These are phyloP conservation scores for Fistulifera solaris DNA, from an alignment of 108 stramenopile species.

Conservation along the genomic window DNA sequence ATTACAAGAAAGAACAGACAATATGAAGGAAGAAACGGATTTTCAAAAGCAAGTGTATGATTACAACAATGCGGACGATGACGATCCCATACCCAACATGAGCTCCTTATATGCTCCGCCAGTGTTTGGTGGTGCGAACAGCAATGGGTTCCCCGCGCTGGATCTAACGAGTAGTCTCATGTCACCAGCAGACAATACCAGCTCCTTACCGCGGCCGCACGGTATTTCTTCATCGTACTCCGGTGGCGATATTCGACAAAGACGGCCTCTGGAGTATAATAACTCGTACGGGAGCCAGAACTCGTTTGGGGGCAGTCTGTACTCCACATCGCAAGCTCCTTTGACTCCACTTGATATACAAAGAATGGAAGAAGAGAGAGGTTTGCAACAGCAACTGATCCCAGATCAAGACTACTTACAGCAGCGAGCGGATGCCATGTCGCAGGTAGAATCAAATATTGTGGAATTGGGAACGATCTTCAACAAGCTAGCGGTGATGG, in stretches of 20 bases:
- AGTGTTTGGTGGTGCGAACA: conserved; percentile 34
- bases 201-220: conserved; percentile 52
- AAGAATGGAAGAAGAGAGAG: conserved; percentile 73
- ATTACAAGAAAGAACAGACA: conserved; percentile 67
- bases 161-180: conserved; percentile 80
- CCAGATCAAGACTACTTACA: conserved; percentile 79
- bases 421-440: conserved; percentile 81
- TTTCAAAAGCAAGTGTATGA: conserved; percentile 57
- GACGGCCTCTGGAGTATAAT: not conserved
- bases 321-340: conserved; percentile 13
- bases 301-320: conserved; percentile 3
- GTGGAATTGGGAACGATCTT: conserved; percentile 83
- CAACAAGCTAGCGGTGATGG: conserved; percentile 83
- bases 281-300: not conserved
- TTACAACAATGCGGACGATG: conserved; percentile 24
- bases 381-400: conserved; percentile 72
- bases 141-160: conserved; percentile 45
- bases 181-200: conserved; percentile 4
- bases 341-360: conserved; percentile 82
- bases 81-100: conserved; percentile 41
- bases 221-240: conserved; percentile 1
- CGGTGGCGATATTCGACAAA: not conserved
- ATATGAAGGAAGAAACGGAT: conserved; percentile 66
- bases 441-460: conserved; percentile 73
- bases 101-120: conserved; percentile 52